Base-by-base conservation (phyloP, 2,329 filamentous ascomycete genomes). In the Alternaria angustiovoidea region DNA sequence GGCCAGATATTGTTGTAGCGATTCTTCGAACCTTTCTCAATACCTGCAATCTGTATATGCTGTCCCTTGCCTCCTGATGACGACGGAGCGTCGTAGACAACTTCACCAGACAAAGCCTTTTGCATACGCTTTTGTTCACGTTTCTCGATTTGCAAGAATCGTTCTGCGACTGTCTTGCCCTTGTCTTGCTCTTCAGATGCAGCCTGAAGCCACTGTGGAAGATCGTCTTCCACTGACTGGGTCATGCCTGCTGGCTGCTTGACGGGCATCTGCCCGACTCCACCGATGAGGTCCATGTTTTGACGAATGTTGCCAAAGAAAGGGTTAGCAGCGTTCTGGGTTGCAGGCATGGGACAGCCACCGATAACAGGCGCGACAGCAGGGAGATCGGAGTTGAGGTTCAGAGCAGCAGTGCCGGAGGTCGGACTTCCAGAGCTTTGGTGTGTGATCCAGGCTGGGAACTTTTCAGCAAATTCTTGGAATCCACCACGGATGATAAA, bases 1-100 rank as follows among this genome's bases (percentile, higher is more conserved):
- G 95, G 95, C 80, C 96, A 89, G 57, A 98, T 97, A 69, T 97
- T 96, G 81, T 97, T 98, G 82, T 99, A 99, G 8, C 95, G 88
- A 71, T 99, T 99, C 82, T 98, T 98, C 18, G 85, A 88, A 7
- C 95, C 95, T 77, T 97, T 95, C 73, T 99, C 95, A 30, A 99
- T 91, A 7, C 95, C 95, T 0, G 92, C 95, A 52, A 99, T 88
- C 69, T 92, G 90, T 7, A 96, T 87, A 22, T 79, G 79, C 38
- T 81, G 75, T 1, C 79, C 73, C 0, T 78, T 68, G 1, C 85
- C 73, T 0, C 81, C 60, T 2, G 66, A 59, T n/a, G 38, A 32
- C 24, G 39, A 67, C 4, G 75, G 79, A 1, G 82, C 81, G 7
- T 84, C 85, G 67, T 87, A 89, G 24, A 82, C 81, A 16, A 89